A percentile compares a stretch with the other conserved stretches of the same genome.
phyloP scores from a whole-genome alignment of 257 asterid species.

The Solanum pinnatisectum region DNA sequence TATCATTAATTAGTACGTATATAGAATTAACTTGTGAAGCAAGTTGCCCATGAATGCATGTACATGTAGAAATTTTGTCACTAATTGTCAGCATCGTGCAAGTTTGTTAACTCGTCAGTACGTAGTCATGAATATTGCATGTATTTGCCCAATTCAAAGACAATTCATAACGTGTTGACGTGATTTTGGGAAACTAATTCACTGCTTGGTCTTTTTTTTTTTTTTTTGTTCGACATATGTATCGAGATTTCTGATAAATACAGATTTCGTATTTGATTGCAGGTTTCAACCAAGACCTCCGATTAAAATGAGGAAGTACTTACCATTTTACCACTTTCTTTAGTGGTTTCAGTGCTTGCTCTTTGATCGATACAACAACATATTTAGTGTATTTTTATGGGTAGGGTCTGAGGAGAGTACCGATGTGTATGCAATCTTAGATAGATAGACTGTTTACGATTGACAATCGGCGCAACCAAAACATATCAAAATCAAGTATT shows the following conservation, averaged over 20 bases:
- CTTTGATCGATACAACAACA: neutral
- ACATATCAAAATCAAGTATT: neutral
- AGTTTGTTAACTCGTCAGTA: constrained; percentile 2
- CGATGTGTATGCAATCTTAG: neutral
- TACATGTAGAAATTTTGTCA: neutral
- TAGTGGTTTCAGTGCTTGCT: neutral
- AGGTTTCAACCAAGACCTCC: neutral
- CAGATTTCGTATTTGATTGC: accelerated
- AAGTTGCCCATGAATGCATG: constrained; percentile 1
- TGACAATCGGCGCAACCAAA: neutral
- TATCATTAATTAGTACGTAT: neutral
- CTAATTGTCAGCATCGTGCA: neutral
- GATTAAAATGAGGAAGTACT: neutral
- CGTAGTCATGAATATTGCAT: constrained; percentile 20
- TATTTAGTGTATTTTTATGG: neutral
- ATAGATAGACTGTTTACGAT: neutral
- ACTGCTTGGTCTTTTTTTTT: neutral
- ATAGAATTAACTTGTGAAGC: neutral
- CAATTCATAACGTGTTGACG: neutral
- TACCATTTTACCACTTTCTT: neutral
- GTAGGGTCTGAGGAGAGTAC: accelerated
- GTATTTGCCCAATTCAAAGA: constrained; percentile 11
- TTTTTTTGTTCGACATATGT: neutral
- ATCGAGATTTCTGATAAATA: neutral
- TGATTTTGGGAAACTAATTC: neutral